phyloP scores from a whole-genome alignment of 1,139 yeast genomes.

The Yamadazyma songkhlaensis region DNA sequence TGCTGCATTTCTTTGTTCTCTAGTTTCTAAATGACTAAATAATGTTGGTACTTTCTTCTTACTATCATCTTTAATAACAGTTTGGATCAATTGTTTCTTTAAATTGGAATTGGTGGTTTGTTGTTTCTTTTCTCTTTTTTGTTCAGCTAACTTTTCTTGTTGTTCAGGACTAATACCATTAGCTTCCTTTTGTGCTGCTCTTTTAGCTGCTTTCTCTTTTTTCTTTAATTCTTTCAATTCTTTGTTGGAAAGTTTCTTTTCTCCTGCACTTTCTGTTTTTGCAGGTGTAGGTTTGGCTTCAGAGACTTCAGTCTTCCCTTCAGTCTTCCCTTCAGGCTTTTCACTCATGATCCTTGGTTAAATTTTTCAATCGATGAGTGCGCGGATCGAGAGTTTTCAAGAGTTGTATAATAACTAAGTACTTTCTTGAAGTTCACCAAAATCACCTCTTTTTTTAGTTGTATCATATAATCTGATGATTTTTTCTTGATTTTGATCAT shows the following conservation, averaged over 20 bases:
- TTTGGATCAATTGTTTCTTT: conserved; percentile 55
- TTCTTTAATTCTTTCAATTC: conserved; percentile 86
- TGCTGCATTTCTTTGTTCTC: conserved; percentile 72
- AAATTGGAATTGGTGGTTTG: conserved; percentile 47
- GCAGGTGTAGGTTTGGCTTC: not conserved
- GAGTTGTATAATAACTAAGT: not conserved
- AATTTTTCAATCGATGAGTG: not conserved
- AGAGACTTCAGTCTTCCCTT: no score
- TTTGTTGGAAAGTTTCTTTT: conserved; percentile 57
- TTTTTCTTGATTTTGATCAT: conserved; percentile 87
- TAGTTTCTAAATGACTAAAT: conserved; percentile 85
- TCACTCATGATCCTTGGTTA: conserved; percentile 3
- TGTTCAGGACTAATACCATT: conserved; percentile 48
- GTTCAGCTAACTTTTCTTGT: conserved; percentile 38
- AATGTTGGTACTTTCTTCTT: conserved; percentile 54
- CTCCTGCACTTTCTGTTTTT: conserved; percentile 2
- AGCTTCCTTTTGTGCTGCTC: conserved; percentile 67
- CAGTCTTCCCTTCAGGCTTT: no score
- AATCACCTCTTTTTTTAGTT: conserved; percentile 59
- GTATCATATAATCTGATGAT: conserved; percentile 94
- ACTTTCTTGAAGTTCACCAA: conserved; percentile 38
- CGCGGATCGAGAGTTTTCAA: no score
- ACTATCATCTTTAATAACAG: conserved; percentile 42
- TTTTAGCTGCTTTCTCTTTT: conserved; percentile 84
- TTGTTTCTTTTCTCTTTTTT: conserved; percentile 39